Percentiles rank a stretch among this genome's conserved stretches.
Conservation (phyloP, 768 basidiomycete species). For the Hericium alpestre region DNA sequence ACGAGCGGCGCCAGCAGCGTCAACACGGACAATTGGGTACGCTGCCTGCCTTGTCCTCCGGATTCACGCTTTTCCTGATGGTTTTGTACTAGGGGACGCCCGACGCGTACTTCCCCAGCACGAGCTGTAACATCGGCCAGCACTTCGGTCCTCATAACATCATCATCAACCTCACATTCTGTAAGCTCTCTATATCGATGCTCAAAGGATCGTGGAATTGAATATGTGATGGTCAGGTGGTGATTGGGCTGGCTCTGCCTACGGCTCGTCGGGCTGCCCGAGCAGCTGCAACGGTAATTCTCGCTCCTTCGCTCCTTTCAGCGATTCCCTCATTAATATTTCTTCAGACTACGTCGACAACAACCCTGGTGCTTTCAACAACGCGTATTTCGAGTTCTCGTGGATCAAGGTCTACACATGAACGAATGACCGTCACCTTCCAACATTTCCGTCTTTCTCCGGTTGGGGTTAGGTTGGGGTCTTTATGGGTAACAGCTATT, state of each 20-base stretch:
- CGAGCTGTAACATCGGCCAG: conserved; percentile 25
- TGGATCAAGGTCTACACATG: conserved; percentile 10
- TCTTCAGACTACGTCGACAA: conserved; percentile 5
- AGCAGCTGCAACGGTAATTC: conserved; percentile 10
- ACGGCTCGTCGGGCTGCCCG: conserved; percentile 11
- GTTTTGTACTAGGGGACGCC: conserved; percentile 11
- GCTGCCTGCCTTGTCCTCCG: not conserved
- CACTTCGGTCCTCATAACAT: conserved; percentile 17
- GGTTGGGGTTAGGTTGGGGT: too few species aligned
- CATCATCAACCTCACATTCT: conserved; percentile 17
- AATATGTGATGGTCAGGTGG: conserved; percentile 5
- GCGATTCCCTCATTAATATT: not conserved
- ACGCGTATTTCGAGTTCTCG: conserved; percentile 8
- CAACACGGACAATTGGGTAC: conserved; percentile 14
- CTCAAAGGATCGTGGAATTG: not conserved
- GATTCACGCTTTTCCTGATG: not conserved
- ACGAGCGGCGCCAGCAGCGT: conserved; percentile 11
- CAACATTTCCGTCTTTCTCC: not conserved
- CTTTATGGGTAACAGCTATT: too few species aligned
- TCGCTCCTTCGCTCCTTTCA: not conserved
- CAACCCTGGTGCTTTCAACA: conserved; percentile 4
- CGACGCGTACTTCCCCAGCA: conserved; percentile 16
- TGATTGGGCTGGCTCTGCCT: conserved; percentile 14
- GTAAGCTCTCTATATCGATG: conserved; percentile 2
- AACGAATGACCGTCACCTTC: not conserved